Base-by-base conservation (phyloP, 768 basidiomycete species). In the Lactifluus subvellereus region DNA sequence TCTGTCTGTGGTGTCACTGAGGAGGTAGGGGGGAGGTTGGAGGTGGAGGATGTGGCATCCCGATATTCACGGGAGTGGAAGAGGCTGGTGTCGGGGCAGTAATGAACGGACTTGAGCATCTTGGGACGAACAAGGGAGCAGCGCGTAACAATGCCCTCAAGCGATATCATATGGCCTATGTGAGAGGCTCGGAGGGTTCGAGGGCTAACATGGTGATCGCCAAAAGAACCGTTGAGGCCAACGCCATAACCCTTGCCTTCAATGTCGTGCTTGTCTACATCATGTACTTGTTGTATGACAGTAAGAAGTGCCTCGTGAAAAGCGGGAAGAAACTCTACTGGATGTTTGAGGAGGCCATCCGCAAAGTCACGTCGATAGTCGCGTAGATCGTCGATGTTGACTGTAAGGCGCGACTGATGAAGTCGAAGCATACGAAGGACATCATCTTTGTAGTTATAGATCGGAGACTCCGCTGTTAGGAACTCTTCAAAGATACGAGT, bases 51-150 rank as follows among this genome's bases (percentile, higher is more conserved):
- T 5, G 93, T 91, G 47, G 89, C 89, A 76, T 99, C 97, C 68
- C 92, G 92, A 74, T 99, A 99, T 67, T 91, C 84, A 65, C 93
- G 87, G 51, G 85, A 80, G 75, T 94, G 88, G 77, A 95, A 97
- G 43, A 83, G 80, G 56, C 80, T 78, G 18, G 94, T 96, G 59
- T 86, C 85, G n/a, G 89, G 87, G 72, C 94, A 96, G 76, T 89
- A 99, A 72, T 99, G 97, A 51, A 98, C 84, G 11, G 97, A 98
- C 73, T 88, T 90, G 72, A 97, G 82, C 92, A 99, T 96, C 78
- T 99, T 99, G 16, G 97, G 97, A 37, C 97, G 88, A 58, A 98
- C 96, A 61, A 99, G 86, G 7, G 95, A 98, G 74, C 97, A 99
- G 61, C 97, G 84, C 4, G 96, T 98, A 66, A 99, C 94, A 72